Percentiles rank a stretch among this genome's conserved stretches.
These are phyloP conservation scores for Imleria badia DNA, from an alignment of 768 basidiomycete genomes.

Conservation along the genomic window DNA sequence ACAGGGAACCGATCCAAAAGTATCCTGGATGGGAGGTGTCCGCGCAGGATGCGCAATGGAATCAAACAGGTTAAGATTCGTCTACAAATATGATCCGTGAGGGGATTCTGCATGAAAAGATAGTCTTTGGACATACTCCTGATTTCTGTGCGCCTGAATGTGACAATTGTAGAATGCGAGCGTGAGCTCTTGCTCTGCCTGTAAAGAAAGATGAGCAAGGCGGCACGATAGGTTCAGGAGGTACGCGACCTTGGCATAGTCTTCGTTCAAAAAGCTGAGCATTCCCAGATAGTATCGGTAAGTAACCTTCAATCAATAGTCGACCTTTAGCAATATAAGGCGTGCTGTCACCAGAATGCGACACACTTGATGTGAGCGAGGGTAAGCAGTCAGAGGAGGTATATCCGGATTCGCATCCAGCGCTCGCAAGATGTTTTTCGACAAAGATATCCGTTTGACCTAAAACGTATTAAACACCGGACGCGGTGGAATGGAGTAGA, in stretches of 20 bases:
- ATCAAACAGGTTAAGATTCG: slow-evolving; percentile 90
- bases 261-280: slow-evolving; percentile 91
- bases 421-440: slow-evolving; percentile 89
- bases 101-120: neutral
- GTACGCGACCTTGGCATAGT: slow-evolving; percentile 69
- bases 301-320: slow-evolving; percentile 63
- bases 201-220: neutral
- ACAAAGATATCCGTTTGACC: slow-evolving; percentile 89
- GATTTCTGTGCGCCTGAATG: slow-evolving; percentile 64
- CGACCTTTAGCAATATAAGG: slow-evolving; percentile 6
- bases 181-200: slow-evolving; percentile 86
- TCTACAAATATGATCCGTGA: slow-evolving; percentile 39
- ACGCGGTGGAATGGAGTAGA: neutral
- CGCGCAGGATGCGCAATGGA: slow-evolving; percentile 84
- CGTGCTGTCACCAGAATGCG: slow-evolving; percentile 8
- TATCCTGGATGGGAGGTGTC: slow-evolving; percentile 75
- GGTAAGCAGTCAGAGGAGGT: slow-evolving; percentile 72
- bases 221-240: neutral
- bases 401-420: slow-evolving; percentile 84
- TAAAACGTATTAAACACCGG: slow-evolving; percentile 29
- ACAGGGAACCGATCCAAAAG: slow-evolving; percentile 74
- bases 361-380: slow-evolving; percentile 80
- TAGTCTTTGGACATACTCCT: slow-evolving; percentile 58
- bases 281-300: slow-evolving; percentile 95
- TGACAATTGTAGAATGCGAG: slow-evolving; percentile 88